A percentile compares a stretch with the other conserved stretches of the same genome.
phyloP scores from a whole-genome alignment of 2,329 filamentous ascomycete species.

The Trichoderma brevicompactum region DNA sequence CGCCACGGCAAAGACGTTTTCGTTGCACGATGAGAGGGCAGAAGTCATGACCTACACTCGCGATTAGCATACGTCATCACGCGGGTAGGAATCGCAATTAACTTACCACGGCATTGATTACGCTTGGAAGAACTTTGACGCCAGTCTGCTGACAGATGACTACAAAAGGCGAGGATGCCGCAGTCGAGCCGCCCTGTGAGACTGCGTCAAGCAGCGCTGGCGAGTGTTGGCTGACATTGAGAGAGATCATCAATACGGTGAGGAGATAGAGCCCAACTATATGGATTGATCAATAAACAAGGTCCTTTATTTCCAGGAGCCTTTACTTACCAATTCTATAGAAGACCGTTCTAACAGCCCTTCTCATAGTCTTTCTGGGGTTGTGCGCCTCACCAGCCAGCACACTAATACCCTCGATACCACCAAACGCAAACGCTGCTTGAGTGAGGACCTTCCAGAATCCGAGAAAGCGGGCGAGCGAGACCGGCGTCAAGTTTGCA shows the following conservation, averaged over 20 bases:
- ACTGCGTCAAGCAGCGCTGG: constrained; percentile 43
- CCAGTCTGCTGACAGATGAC: constrained; percentile 54
- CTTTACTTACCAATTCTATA: constrained; percentile 29
- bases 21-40: constrained; percentile 60
- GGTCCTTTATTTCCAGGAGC: accelerated
- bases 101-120: constrained; percentile 59
- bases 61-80: not conserved
- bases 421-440: constrained; percentile 46
- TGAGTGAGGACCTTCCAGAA: constrained; percentile 46
- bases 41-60: constrained; percentile 47
- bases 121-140: constrained; percentile 52
- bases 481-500: constrained; percentile 40
- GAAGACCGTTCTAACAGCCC: constrained; percentile 30
- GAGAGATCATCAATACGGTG: constrained; percentile 30
- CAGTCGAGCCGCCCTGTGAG: constrained; percentile 56
- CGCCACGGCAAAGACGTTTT: constrained; percentile 56
- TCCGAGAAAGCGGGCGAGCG: constrained; percentile 45
- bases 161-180: constrained; percentile 56
- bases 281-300: not conserved
- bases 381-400: constrained; percentile 50
- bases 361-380: constrained; percentile 41
- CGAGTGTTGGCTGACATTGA: constrained; percentile 31
- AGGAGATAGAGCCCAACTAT: constrained; percentile 30
- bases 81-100: not conserved
- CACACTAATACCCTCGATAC: constrained; percentile 34